Percentiles rank a stretch among this genome's conserved stretches.
Conservation (phyloP, 495 filamentous ascomycete species). For the Aspergillus saccharolyticus region DNA sequence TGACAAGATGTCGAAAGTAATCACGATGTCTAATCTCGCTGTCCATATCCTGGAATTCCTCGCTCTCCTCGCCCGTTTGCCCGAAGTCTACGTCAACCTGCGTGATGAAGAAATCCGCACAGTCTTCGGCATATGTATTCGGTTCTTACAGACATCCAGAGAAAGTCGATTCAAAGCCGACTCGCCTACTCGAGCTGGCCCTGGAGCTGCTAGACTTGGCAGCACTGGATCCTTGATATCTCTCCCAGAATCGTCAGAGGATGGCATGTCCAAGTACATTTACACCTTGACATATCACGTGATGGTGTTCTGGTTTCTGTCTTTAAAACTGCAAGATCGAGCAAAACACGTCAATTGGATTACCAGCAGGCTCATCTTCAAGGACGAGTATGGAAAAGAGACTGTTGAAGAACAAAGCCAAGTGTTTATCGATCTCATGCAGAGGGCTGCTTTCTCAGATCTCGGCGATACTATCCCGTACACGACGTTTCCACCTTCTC, state of each 20-base stretch:
- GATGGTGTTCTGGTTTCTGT: slow-evolving; percentile 94
- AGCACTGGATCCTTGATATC: slow-evolving; percentile 29
- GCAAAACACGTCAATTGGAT: slow-evolving; percentile 86
- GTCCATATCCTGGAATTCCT: slow-evolving; percentile 95
- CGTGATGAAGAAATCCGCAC: slow-evolving; percentile 82
- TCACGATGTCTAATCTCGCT: slow-evolving; percentile 84
- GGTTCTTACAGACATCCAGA: slow-evolving; percentile 75
- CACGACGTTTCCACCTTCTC: slow-evolving; percentile 54
- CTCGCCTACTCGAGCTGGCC: slow-evolving; percentile 28
- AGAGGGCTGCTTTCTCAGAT: slow-evolving; percentile 81
- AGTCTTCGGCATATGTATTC: slow-evolving; percentile 90
- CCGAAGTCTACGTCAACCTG: slow-evolving; percentile 80
- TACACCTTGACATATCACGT: slow-evolving; percentile 90
- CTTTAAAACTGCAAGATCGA: slow-evolving; percentile 76
- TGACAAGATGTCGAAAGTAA: slow-evolving; percentile 88
- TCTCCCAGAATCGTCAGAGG: slow-evolving; percentile 30
- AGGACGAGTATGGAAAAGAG: slow-evolving; percentile 66
- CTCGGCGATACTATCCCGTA: slow-evolving; percentile 53
- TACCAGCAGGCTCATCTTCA: slow-evolving; percentile 72
- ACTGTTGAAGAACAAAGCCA: slow-evolving; percentile 87
- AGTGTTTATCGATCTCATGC: slow-evolving; percentile 94
- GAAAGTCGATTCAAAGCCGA: slow-evolving; percentile 46
- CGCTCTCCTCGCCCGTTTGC: slow-evolving; percentile 76
- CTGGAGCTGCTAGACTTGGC: slow-evolving; percentile 35
- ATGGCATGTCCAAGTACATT: slow-evolving; percentile 68